Conservation (phyloP, 257 asterid species). For the Phtheirospermum japonicum region DNA sequence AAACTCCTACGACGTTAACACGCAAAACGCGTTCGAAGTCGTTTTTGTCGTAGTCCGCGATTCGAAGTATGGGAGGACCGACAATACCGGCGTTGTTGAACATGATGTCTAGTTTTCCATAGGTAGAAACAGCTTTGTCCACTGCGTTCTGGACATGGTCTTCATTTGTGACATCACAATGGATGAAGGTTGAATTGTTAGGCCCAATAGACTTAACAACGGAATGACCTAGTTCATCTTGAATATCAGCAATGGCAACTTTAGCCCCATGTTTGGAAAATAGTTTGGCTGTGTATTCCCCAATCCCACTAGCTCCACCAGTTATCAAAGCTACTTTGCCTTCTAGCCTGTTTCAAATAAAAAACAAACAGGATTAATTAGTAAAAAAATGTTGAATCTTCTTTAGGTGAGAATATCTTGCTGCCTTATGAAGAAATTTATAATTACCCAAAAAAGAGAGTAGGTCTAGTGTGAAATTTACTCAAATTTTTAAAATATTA, state of each 20-base stretch:
- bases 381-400: no score
- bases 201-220: slow-evolving; percentile 32
- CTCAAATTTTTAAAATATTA: no score
- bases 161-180: slow-evolving; percentile 57
- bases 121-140: slow-evolving; percentile 34
- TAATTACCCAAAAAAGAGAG: no score
- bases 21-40: slow-evolving; percentile 48
- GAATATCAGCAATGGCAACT: slow-evolving; percentile 51
- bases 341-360: slow-evolving; percentile 36
- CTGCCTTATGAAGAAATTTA: no score
- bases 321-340: slow-evolving; percentile 68
- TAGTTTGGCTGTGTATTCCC: slow-evolving; percentile 45
- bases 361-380: background rate
- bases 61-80: slow-evolving; percentile 28
- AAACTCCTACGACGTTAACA: slow-evolving; percentile 41
- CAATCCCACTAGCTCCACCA: slow-evolving; percentile 67
- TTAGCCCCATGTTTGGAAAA: slow-evolving; percentile 60
- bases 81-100: slow-evolving; percentile 54
- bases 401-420: no score
- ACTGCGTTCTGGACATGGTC: slow-evolving; percentile 40
- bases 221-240: slow-evolving; percentile 43
- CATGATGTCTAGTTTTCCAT: slow-evolving; percentile 59
- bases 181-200: slow-evolving; percentile 37
- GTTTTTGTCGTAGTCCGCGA: slow-evolving; percentile 23
- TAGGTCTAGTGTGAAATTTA: no score